phyloP scores from a whole-genome alignment of 768 basidiomycete genomes.

The Boletus sp. region DNA sequence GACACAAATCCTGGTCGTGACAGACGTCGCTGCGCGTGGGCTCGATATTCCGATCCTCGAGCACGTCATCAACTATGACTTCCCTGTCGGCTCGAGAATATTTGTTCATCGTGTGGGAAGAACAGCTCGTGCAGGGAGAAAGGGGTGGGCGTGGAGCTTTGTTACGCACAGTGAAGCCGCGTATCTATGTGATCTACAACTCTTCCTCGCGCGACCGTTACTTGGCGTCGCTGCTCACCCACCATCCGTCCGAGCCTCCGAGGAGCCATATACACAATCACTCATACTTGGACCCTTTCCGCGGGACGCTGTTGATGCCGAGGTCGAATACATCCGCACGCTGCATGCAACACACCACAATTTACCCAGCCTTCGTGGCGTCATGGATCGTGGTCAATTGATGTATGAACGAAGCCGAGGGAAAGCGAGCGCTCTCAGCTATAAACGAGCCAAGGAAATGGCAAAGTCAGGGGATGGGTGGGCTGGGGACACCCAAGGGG shows the following conservation, averaged over 20 bases:
- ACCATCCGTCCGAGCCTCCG: slow-evolving; percentile 40
- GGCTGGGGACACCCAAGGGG: slow-evolving; percentile 56
- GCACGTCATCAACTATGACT: slow-evolving; percentile 97
- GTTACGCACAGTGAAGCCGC: slow-evolving; percentile 83
- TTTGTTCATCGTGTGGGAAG: slow-evolving; percentile 97
- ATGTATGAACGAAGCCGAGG: slow-evolving; percentile 95
- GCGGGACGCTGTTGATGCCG: slow-evolving; percentile 75
- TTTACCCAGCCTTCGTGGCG: slow-evolving; percentile 64
- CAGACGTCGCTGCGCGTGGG: slow-evolving; percentile 96
- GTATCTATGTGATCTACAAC: slow-evolving; percentile 86
- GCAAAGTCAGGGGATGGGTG: slow-evolving; percentile 63
- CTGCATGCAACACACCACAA: slow-evolving; percentile 63
- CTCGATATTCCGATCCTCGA: slow-evolving; percentile 96
- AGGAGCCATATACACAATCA: slow-evolving; percentile 64
- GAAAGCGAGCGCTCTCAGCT: slow-evolving; percentile 82
- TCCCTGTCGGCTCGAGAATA: slow-evolving; percentile 88
- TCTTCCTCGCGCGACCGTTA: slow-evolving; percentile 83
- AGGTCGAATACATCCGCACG: slow-evolving; percentile 73
- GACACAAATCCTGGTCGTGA: slow-evolving; percentile 88
- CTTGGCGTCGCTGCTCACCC: slow-evolving; percentile 39
- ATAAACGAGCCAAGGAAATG: slow-evolving; percentile 88
- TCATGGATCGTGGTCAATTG: slow-evolving; percentile 84
- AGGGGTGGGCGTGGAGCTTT: slow-evolving; percentile 97
- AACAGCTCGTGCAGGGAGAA: slow-evolving; percentile 91
- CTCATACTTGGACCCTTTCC: slow-evolving; percentile 82